These are phyloP conservation scores for Penicillium silybi DNA, from an alignment of 495 filamentous ascomycete genomes.

Conservation along the genomic window DNA sequence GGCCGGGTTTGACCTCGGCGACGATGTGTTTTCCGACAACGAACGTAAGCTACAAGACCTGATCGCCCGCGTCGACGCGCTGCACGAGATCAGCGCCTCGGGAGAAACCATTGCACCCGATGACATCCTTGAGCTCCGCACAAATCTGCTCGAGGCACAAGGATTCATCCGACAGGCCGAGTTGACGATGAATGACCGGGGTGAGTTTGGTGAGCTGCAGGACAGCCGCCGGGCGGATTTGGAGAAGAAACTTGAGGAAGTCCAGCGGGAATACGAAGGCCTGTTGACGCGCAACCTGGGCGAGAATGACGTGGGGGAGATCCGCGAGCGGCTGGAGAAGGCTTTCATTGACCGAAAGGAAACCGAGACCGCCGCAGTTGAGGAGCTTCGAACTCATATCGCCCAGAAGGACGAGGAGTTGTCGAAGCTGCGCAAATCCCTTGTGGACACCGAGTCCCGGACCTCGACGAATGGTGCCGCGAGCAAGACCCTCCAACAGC, in stretches of 20 bases:
- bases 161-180: slow-evolving; percentile 92
- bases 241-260: slow-evolving; percentile 63
- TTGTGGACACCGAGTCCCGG: slow-evolving; percentile 70
- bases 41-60: slow-evolving; percentile 77
- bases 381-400: slow-evolving; percentile 71
- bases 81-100: slow-evolving; percentile 69
- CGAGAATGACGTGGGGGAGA: slow-evolving; percentile 74
- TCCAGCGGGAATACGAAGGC: slow-evolving; percentile 79
- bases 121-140: slow-evolving; percentile 69
- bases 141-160: slow-evolving; percentile 80
- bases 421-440: slow-evolving; percentile 63
- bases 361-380: slow-evolving; percentile 61
- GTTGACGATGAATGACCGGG: slow-evolving; percentile 66
- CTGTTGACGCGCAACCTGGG: slow-evolving; percentile 74
- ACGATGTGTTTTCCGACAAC: slow-evolving; percentile 86
- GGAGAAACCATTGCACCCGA: slow-evolving; percentile 80
- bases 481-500: slow-evolving; percentile 93
- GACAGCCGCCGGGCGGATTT: slow-evolving; percentile 65
- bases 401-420: slow-evolving; percentile 71
- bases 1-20: slow-evolving; percentile 92
- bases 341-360: slow-evolving; percentile 70
- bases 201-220: slow-evolving; percentile 57
- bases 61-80: slow-evolving; percentile 73
- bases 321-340: slow-evolving; percentile 74
- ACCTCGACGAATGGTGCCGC: slow-evolving; percentile 62